Percentiles rank a stretch among this genome's conserved stretches.
Conservation (phyloP, 139 green algal species). For the Auxenochlorella pyrenoidosa region DNA sequence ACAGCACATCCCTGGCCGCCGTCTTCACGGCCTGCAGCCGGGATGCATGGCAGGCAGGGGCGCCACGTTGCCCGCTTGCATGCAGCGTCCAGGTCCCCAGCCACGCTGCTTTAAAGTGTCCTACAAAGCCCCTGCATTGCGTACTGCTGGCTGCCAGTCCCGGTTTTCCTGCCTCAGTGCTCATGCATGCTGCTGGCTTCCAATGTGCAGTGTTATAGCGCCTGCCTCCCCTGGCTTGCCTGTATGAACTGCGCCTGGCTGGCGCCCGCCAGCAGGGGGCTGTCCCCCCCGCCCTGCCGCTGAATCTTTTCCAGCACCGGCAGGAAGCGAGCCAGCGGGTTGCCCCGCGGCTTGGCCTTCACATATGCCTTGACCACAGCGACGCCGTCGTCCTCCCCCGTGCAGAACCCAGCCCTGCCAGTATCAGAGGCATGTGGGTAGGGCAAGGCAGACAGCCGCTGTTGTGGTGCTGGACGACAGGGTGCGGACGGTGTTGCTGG, state of each 20-base stretch:
- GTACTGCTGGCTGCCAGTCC: too few species aligned
- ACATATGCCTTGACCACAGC: constrained; percentile 16
- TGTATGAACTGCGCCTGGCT: constrained; percentile 3
- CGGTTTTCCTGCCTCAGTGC: too few species aligned
- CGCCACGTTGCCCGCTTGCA: background rate
- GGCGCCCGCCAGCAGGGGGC: background rate
- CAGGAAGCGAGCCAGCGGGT: constrained; percentile 10
- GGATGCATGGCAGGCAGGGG: too few species aligned
- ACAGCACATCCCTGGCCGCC: background rate
- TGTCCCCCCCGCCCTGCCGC: background rate
- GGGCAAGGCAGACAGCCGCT: too few species aligned
- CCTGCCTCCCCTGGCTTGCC: background rate
- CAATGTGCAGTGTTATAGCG: too few species aligned
- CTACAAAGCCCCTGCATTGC: too few species aligned
- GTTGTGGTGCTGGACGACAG: too few species aligned
- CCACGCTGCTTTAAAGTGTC: too few species aligned
- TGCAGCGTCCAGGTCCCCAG: too few species aligned
- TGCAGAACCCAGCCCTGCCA: constrained; percentile 25
- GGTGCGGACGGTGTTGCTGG: too few species aligned
- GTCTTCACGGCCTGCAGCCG: background rate
- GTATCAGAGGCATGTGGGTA: background rate
- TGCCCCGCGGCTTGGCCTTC: background rate
- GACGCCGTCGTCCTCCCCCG: constrained; percentile 9
- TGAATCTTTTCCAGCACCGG: background rate
- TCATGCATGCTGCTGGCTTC: too few species aligned